A percentile compares a stretch with the other conserved stretches of the same genome.
Conservation (phyloP, 108 stramenopile genomes). For the Nannochloropsis salina region DNA sequence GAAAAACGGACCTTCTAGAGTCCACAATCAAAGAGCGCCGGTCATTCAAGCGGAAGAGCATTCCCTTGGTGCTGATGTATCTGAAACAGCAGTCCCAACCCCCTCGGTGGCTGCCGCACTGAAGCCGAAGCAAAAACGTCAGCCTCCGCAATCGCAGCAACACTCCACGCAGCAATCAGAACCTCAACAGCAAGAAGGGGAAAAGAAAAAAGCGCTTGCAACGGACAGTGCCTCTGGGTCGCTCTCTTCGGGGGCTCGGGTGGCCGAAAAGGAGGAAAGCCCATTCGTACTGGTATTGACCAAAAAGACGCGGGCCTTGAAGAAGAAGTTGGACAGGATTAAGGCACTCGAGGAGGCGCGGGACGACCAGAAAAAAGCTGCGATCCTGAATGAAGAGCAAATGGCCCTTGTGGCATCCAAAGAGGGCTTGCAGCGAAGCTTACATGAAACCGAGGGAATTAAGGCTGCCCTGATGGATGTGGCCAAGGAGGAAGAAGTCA, state of each 20-base stretch:
- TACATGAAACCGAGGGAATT: not conserved
- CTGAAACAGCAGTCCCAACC: not conserved
- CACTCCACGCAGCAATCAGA: not conserved
- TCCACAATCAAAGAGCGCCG: no score
- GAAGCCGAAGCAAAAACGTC: not conserved
- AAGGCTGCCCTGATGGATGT: not conserved
- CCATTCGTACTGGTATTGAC: not conserved
- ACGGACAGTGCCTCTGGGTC: no score
- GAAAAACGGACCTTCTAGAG: not conserved
- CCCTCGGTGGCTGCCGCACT: not conserved
- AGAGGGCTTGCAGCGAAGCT: not conserved
- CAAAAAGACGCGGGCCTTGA: not conserved
- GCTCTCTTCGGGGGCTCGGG: no score
- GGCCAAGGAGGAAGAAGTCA: not conserved
- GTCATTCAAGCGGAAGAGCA: no score
- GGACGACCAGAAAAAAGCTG: not conserved
- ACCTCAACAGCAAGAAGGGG: no score
- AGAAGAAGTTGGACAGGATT: slow-evolving; percentile 7
- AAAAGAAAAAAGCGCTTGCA: no score
- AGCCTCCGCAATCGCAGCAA: not conserved
- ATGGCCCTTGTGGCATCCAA: not conserved
- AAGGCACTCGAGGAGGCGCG: not conserved
- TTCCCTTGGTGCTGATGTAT: not conserved
- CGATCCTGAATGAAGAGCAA: slow-evolving; percentile 5
- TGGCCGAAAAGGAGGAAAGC: not conserved